A percentile compares a stretch with the other conserved stretches of the same genome.
Evolutionary conservation across 129 eudicot species (phyloP).

Genomic region (Heracleum sosnowskyi): DNA sequence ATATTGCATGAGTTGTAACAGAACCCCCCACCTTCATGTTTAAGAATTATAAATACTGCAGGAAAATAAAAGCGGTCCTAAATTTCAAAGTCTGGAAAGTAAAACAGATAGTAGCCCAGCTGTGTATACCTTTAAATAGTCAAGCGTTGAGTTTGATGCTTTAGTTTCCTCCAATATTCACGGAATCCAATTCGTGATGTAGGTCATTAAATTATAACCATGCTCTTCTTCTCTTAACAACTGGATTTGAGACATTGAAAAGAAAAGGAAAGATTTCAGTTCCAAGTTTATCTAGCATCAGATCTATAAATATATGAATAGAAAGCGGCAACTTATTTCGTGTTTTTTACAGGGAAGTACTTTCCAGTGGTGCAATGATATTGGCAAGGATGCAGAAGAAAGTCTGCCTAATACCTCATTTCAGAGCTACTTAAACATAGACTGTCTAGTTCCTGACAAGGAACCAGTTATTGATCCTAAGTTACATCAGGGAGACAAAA

Average conservation of each 20-base stretch:
- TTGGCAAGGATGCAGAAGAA: slow-evolving; percentile 30
- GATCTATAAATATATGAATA: neutral
- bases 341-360: slow-evolving; percentile 37
- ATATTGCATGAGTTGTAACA: neutral
- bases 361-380: slow-evolving; percentile 38
- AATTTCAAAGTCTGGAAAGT: neutral
- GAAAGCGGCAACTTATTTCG: neutral
- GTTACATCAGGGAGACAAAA: slow-evolving; percentile 15
- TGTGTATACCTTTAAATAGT: neutral
- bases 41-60: neutral
- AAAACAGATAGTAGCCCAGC: neutral
- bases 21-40: neutral
- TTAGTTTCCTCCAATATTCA: neutral
- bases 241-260: neutral
- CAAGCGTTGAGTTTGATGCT: neutral
- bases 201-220: neutral
- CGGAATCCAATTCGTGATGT: neutral
- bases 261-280: neutral
- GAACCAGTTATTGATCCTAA: slow-evolving; percentile 27
- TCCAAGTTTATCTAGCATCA: neutral
- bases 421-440: slow-evolving; percentile 32
- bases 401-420: slow-evolving; percentile 25
- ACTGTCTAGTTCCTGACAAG: slow-evolving; percentile 50
- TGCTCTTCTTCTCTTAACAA: neutral
- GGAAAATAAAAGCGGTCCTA: neutral